Base-by-base conservation (phyloP, 805 yeast species). In the Kluyveromyces wickerhamii region DNA sequence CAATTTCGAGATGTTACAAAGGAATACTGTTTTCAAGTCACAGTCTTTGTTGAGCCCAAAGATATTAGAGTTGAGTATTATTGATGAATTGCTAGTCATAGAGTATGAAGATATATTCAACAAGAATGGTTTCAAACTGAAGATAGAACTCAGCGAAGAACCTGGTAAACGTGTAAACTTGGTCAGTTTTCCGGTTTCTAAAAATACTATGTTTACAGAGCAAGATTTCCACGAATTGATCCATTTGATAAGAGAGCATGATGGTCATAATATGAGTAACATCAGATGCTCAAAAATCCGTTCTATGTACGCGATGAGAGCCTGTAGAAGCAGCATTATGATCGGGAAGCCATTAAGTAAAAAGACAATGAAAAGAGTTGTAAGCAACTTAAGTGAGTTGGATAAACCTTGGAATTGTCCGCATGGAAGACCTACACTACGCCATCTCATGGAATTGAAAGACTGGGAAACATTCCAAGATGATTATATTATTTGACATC, bases 331-430 rank as follows among this genome's bases (percentile, higher is more conserved):
- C 34, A 85, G 95, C 44, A 84, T 89, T 18, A 92, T 92, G 99
- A 77, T 92, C 31, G 99, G 99, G 0, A 78, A 71, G 43, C 72
- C 79, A 4, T 64, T 92, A 29, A 67, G 65, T 6, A 44, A 36
- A 20, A 63, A 55, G 7, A 70, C 74, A 6, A 92, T 92, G 99
- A 52, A 57, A 2, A 62, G 51, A 24, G 75, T 92, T 2, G 88
- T 92, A 5, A 53, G 62, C 20, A 71, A 86, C 49, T 62, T 92
- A 34, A 74, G 89, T 9, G 62, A 56, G 0, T 64, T 92, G 24
- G 88, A 86, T 41, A 84, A 85, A 52, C 99, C 99, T 0, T 92
- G 99, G 98, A 81, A 79, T 47, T 77, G 87, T 51, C 99, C 99
- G 0, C 99, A 92, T 59, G 98, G 99, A 0, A 65, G 99, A 43